Base-by-base conservation (phyloP, 2,329 filamentous ascomycete species). In the Sphaerulina populicola region DNA sequence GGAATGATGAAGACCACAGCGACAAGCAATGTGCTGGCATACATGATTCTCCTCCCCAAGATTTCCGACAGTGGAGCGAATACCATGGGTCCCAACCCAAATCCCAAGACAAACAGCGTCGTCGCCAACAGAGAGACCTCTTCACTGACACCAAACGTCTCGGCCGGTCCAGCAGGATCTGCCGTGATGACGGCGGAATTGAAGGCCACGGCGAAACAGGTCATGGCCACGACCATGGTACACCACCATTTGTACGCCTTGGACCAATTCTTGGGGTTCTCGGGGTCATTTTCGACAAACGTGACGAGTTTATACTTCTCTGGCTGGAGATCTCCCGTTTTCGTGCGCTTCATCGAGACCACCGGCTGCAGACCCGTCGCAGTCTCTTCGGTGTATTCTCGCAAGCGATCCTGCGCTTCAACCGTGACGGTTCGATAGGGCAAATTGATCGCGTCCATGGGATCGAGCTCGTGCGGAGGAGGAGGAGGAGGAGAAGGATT, bases 151-250 rank as follows among this genome's bases (percentile, higher is more conserved):
- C 76, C 49, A 57, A 94, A 89, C 46, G 80, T 74, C 12, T 80
- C 62, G 1, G 73, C 66, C 0, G 88, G 81, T 1, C 82, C 85
- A 2, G 64, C 71, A 3, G 94, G 73, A 64, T 89, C 85, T 9
- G 88, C 81, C 0, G 88, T 94, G 64, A 94, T 82, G 58, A 94
- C 83, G 46, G 82, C 81, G 44, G 83, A 88, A 60, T 74, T 71
- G 59, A 74, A 71, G 1, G 72, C 72, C 3, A 74, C 70, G 3
- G 69, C 69, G 52, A 75, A 74, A 58, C 72, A 74, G 1, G 72
- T 73, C 0, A 72, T 30, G 0, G 88, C 85, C 0, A 94, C 87
- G 12, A 88, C 81, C 83, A 94, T 88, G 21, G 88, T 95, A 40
- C 63, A 63, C 43, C 58, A 61, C 64, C 64, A 67, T 42, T 67